Evolutionary conservation across 139 green algal genomes (phyloP), one percentile per base, ranked within the genome.

Genomic region (Helicosporidium sp.): DNA sequence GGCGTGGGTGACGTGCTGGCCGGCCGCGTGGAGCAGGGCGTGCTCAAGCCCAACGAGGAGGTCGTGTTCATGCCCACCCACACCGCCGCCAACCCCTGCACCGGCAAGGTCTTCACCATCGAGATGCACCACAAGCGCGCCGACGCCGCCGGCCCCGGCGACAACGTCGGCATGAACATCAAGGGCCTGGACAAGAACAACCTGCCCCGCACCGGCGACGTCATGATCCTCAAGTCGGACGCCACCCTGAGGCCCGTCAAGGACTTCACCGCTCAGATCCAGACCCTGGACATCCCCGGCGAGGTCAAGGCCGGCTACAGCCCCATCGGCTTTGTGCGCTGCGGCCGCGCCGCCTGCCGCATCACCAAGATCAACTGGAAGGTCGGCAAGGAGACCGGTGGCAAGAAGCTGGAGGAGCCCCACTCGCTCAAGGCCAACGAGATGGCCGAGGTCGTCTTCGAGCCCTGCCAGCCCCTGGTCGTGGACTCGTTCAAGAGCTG

Each of bases 131-230:
- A 98, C 76, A 87, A 96, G 86, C 77, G 77, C 56, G 74, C 97
- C 55, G 74, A 80, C 29, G 69, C 86, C 73, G 80, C 79, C 39
- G 68, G 68, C 48, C 84, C 89, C 48, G 88, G 89, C 58, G 88
- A 97, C 84, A 98, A 97, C 68, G 88, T 98, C 23, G 89, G 88
- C 76, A 93, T 98, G 75, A 96, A 97, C 76, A 84, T 98, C 62
- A 97, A 97, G 80, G 66, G 64, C 39, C 58, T 94, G 61, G 78
- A 88, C 68, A 92, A 92, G 79, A 62, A 70, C 55, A 92, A 92
- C 78, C 79, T 88, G 72, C 80, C 80, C 62, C 77, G 78, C 62
- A 78, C 74, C 28, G 80, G 79, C 55, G 80, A 92, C 54, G 80
- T 92, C 26, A 92, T 92, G 80, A 82, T 92, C 60, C 74, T 87